These are phyloP conservation scores for Ananas comosus DNA, from an alignment of 176 grass and related monocot species.

Conservation along the genomic window DNA sequence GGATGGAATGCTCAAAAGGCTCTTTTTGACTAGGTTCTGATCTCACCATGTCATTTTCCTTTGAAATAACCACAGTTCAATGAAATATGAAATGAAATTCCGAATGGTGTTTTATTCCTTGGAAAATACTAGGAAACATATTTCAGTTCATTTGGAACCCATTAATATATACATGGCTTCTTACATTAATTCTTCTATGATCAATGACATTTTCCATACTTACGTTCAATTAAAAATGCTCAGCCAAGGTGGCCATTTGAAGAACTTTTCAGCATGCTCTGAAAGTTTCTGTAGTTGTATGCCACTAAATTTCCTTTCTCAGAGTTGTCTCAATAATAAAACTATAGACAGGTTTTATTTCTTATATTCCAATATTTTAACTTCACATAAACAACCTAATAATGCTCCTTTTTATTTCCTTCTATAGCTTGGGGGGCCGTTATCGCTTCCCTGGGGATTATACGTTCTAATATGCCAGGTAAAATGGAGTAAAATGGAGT, in stretches of 20 bases:
- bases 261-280: not conserved
- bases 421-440: conserved; percentile 65
- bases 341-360: not conserved
- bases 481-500: not conserved
- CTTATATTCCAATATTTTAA: not conserved
- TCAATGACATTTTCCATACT: too few relatives aligned
- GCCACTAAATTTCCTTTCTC: not conserved
- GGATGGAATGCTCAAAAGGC: not conserved
- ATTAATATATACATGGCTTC: too few relatives aligned
- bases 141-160: too few relatives aligned
- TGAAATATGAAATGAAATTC: too few relatives aligned
- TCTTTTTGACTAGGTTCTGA: not conserved
- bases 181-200: too few relatives aligned
- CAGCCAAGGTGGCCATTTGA: not conserved
- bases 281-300: not conserved
- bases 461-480: conserved; percentile 98
- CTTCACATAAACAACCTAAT: conserved; percentile 1
- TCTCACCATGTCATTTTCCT: not conserved
- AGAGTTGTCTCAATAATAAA: not conserved
- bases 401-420: conserved; percentile 1
- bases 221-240: too few relatives aligned
- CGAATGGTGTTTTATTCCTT: too few relatives aligned
- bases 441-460: conserved; percentile 97
- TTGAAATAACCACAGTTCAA: not conserved
- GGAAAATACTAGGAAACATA: too few relatives aligned